Conservation (phyloP, 2,329 filamentous ascomycete species). For the Cladophialophora carrionii region DNA sequence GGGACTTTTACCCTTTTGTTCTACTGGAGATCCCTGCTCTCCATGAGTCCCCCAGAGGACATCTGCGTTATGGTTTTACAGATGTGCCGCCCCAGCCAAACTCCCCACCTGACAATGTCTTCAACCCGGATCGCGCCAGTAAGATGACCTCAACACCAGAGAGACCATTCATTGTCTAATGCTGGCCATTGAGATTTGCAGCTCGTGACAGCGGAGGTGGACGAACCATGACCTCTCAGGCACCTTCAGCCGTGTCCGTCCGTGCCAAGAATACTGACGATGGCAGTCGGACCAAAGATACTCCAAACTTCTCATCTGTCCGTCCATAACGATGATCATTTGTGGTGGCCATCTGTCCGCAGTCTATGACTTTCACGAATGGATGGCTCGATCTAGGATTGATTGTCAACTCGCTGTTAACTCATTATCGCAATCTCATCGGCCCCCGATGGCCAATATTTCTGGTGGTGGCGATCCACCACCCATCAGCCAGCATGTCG, state of each 20-base stretch:
- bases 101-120: too few species aligned
- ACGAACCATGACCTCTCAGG: background rate
- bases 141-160: too few species aligned
- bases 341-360: background rate
- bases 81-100: too few species aligned
- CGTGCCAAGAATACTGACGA: background rate
- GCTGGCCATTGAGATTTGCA: slow-evolving; percentile 1
- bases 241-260: slow-evolving; percentile 2
- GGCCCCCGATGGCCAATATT: background rate
- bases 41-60: too few species aligned
- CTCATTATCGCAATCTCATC: background rate
- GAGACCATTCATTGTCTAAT: background rate
- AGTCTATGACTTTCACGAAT: background rate
- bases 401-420: background rate
- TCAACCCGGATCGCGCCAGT: too few species aligned
- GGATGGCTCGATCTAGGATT: background rate
- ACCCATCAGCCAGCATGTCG: background rate
- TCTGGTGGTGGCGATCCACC: background rate
- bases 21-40: too few species aligned
- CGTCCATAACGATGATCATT: background rate
- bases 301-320: background rate
- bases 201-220: background rate
- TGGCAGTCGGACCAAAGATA: background rate
- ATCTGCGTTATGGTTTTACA: too few species aligned
- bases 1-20: too few species aligned